These are phyloP conservation scores for Aspergillus persii DNA, from an alignment of 2,329 filamentous ascomycete genomes.

Conservation along the genomic window DNA sequence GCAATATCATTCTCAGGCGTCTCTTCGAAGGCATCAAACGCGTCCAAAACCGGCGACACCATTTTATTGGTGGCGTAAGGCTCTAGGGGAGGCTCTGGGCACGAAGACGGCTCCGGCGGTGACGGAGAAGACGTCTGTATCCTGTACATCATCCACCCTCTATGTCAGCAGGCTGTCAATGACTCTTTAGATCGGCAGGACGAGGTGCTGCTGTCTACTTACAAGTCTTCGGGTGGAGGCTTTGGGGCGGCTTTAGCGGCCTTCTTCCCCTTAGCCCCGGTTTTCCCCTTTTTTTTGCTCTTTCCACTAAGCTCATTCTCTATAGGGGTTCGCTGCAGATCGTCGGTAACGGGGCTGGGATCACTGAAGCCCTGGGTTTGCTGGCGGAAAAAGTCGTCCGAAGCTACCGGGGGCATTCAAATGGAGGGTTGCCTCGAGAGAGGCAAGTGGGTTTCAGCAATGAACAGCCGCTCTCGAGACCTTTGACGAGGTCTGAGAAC, in stretches of 20 bases:
- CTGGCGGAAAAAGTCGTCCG: conserved; percentile 39
- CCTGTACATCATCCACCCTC: conserved; percentile 19
- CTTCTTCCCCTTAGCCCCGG: conserved; percentile 38
- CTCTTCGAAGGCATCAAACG: conserved; percentile 33
- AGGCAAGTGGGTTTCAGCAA: conserved; percentile 21
- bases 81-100: conserved; percentile 24
- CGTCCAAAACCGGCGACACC: conserved; percentile 40
- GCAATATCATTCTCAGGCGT: conserved; percentile 34
- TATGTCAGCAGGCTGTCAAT: neutral
- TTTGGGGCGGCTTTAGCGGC: conserved; percentile 31
- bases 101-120: conserved; percentile 31
- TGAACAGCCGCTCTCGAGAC: conserved; percentile 32
- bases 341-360: conserved; percentile 27
- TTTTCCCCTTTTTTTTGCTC: conserved; percentile 42
- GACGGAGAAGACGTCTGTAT: conserved; percentile 25
- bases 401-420: conserved; percentile 45
- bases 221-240: conserved; percentile 37
- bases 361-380: conserved; percentile 36
- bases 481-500: conserved; percentile 34
- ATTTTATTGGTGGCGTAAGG: conserved; percentile 26
- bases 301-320: conserved; percentile 37
- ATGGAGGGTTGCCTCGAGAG: conserved; percentile 29
- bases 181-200: neutral
- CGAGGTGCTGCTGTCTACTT: conserved; percentile 21
- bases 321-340: conserved; percentile 23